phyloP scores from a whole-genome alignment of 1,139 yeast genomes.

The Pichia sp. region DNA sequence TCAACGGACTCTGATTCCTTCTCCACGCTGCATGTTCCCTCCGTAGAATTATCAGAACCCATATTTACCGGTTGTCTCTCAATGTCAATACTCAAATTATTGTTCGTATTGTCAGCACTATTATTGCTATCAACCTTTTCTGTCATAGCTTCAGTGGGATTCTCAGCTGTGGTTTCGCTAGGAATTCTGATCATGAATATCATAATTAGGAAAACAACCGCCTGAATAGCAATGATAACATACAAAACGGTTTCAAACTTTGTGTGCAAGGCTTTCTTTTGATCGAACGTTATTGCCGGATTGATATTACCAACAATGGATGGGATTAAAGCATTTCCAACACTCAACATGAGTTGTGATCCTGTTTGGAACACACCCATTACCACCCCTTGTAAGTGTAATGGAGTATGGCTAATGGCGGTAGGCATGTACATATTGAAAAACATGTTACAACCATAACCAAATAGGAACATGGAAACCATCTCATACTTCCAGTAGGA shows the following conservation, averaged over 20 bases:
- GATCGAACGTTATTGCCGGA: constrained; percentile 8
- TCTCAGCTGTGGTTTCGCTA: too few species aligned
- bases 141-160: too few species aligned
- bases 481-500: constrained; percentile 27
- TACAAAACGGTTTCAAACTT: constrained; percentile 10
- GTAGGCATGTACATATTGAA: constrained; percentile 19
- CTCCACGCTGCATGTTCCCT: too few species aligned
- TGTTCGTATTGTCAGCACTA: too few species aligned
- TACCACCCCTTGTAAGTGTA: constrained; percentile 29
- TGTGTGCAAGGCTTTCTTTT: constrained; percentile 3
- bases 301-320: constrained; percentile 20
- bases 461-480: constrained; percentile 18
- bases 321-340: constrained; percentile 24
- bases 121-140: too few species aligned
- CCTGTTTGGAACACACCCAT: constrained; percentile 27
- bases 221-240: constrained; percentile 8
- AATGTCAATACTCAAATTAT: too few species aligned
- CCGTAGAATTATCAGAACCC: too few species aligned
- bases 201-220: not conserved
- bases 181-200: too few species aligned
- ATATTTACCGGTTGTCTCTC: too few species aligned
- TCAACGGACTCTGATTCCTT: too few species aligned
- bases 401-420: constrained; percentile 27
- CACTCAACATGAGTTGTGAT: constrained; percentile 25
- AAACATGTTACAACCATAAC: constrained; percentile 15